Evolutionary conservation across 139 green algal species (phyloP), one percentile per base, ranked within the genome.

Genomic region (Zygnema cylindricum): DNA sequence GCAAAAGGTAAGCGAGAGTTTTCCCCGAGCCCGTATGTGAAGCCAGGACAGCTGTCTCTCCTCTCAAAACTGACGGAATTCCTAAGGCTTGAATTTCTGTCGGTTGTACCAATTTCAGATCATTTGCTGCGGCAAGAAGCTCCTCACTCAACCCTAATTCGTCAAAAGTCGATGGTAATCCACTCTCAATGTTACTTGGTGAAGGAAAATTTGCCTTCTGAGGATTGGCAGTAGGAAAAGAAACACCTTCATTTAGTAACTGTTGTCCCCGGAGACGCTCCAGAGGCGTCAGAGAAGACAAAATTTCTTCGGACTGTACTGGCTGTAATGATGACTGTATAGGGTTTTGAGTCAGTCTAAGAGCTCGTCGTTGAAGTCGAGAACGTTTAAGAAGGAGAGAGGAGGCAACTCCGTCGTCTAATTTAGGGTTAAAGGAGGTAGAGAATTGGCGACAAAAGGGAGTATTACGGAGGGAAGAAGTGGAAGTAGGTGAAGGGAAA

Each of bases 21-120:
- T 99, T 99, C 54, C 97, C 97, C 22, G 92, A 96, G 22, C 97
- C 97, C 21, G 97, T 99, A 89, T 99, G 97, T 0, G 96, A 98
- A 1, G 95, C 96, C 22, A 98, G 75, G 69, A 98, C 57, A 39
- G 95, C 90, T 90, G 98, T 93, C 1, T 89, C 84, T 3, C 90
- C 91, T 22, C 43, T 25, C 30, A 98, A 57, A 35, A 97, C 92
- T 1, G 90, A 93, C 1, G 94, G 95, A 22, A 98, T 94, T 0
- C 94, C 93, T 16, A 94, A 75, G 1, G 87, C 87, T 95, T 91
- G 86, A 43, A 91, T 91, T n/a, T 91, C 86, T 23, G 86, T 91
- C 1, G 86, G 86, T 35, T 78, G n/a, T 21, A 16, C 23, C 2
- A 90, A 41, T 25, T 57, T 38, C 86, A 91, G 35, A 39, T 36